Base-by-base conservation (phyloP, 139 green algal genomes). In the Chloropicon primus region DNA sequence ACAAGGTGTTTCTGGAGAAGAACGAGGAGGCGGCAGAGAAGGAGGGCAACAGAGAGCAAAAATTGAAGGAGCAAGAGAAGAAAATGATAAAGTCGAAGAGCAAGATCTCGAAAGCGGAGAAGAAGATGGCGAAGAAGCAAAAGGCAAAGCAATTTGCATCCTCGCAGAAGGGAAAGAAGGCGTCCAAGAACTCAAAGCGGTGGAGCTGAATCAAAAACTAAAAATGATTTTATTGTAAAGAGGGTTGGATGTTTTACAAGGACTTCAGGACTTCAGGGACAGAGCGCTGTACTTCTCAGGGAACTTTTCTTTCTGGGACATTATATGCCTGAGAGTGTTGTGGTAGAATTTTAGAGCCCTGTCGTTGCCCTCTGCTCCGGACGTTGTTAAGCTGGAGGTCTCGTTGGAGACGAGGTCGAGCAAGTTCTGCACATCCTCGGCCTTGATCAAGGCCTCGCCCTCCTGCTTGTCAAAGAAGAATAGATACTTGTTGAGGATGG, bases 101-200 rank as follows among this genome's bases (percentile, higher is more conserved):
- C 79, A 97, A 96, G 79, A 93, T 97, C 88, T 88, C 78, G 79
- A 96, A 96, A 83, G 92, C 92, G 21, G 92, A 97, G 80, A 96
- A 96, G 83, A 80, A 86, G 78, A 73, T 81, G 25, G 53, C 80
- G 25, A 96, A 96, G 77, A 94, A 94, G 83, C 79, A 91, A 2
- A 96, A 96, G 84, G 91, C 91, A 23, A 91, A 94, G 84, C 28
- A 76, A 0, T 94, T 94, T 17, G 72, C 72, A 75, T 27, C 72
- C 79, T 82, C 81, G 53, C 22, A 72, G 21, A 78, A 78, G 54
- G 74, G 54, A 24, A 82, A 78, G 26, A 90, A 90, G 76, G 75
- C 73, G 3, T 76, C 27, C 22, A 94, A 94, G 78, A 93, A 94
- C 41, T 76, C 83, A 25, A 89, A 88, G 85, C 79, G 89, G 1